Evolutionary conservation across 257 asterid genomes (phyloP).

Genomic region (Mentha longifolia): DNA sequence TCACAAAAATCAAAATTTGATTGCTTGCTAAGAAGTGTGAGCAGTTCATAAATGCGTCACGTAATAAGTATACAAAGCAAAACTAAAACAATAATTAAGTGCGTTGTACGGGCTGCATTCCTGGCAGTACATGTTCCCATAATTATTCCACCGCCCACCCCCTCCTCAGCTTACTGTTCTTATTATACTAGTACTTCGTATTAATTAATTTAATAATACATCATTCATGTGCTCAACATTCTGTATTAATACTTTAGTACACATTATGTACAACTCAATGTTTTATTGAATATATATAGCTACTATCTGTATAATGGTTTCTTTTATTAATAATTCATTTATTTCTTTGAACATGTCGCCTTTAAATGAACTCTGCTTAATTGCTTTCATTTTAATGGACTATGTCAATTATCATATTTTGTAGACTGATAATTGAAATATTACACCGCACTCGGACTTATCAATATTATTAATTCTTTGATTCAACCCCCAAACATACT

Average conservation of each 20-base stretch:
- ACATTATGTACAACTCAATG: too few species aligned
- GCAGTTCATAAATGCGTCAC: neutral
- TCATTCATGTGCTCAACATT: neutral
- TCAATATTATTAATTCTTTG: too few species aligned
- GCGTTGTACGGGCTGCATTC: slow-evolving; percentile 22
- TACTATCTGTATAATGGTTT: neutral
- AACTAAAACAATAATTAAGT: neutral
- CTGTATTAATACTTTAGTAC: neutral
- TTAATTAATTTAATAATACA: neutral
- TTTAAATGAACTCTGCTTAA: neutral
- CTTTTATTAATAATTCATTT: neutral
- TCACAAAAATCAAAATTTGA: neutral
- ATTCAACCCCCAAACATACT: neutral
- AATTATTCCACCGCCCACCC: slow-evolving; percentile 35
- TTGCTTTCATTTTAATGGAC: neutral
- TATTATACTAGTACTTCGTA: neutral
- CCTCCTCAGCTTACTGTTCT: neutral
- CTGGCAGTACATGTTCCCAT: slow-evolving; percentile 19
- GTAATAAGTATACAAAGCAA: neutral
- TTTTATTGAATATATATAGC: neutral
- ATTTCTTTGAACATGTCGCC: neutral
- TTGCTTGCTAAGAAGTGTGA: neutral
- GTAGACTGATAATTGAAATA: neutral
- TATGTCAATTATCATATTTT: neutral
- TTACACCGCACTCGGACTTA: neutral